Evolutionary conservation across 306 rosid genomes (phyloP), one percentile per base, ranked within the genome.

Genomic region (Sphenostylis stenocarpa): DNA sequence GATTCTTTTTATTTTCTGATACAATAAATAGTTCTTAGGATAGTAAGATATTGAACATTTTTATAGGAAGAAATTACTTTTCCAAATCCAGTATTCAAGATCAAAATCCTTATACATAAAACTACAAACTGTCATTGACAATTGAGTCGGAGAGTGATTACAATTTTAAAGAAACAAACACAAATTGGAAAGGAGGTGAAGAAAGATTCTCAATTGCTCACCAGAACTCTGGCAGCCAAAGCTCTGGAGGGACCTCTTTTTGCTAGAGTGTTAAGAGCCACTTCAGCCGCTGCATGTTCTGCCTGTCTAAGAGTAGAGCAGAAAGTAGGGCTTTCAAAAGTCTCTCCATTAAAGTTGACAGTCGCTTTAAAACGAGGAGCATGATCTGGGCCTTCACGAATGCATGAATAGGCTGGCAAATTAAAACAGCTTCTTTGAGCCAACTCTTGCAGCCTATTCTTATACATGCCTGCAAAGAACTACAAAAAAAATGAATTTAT

Each of bases 391-490:
- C 97, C 97, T 82, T 92, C 97, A 1, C 97, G 87, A 48, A 92
- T 90, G 83, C 94, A 92, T 60, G 97, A 85, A 86, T 92, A 92
- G 33, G 97, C 93, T 15, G 96, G 97, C 83, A 92, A 84, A 80
- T 90, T 88, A 75, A 90, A 90, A 80, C 96, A 92, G 86, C 97
- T 88, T 85, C 97, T 86, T 79, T 92, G 97, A 67, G 97, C 97
- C 84, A 92, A 87, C 79, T 92, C 96, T 85, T 91, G 96, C 83
- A 91, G 73, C 80, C 87, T 90, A 69, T 88, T 91, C 84, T 88
- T 91, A 71, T 83, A 82, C 96, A 91, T 91, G 75, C 80, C 95
- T 86, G 90, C 76, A 78, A 28, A 57, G 67, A 80, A 72, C 78
- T 48, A 57, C 78, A 47, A 52, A 38, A 24, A 69, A 66, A 72